These are phyloP conservation scores for Dactylellina drechsleri DNA, from an alignment of 2,329 filamentous ascomycete genomes.

Conservation along the genomic window DNA sequence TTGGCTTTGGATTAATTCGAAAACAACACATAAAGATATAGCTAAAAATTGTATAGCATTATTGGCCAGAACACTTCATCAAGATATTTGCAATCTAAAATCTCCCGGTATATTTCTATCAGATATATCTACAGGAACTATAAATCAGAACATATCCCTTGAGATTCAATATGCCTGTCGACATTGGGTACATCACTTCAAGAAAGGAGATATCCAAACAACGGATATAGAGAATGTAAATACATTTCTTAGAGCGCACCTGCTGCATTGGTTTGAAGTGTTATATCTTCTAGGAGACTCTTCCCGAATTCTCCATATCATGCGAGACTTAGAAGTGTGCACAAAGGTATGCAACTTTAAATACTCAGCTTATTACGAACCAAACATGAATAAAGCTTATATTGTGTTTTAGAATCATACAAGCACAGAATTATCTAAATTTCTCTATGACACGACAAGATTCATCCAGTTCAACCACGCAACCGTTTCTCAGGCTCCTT, in stretches of 20 bases:
- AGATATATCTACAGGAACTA: conserved; percentile 56
- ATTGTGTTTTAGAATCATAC: too few species aligned
- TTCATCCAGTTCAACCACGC: conserved; percentile 22
- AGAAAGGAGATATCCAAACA: neutral
- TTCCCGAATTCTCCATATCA: conserved; percentile 1
- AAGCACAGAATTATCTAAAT: neutral
- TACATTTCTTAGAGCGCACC: conserved; percentile 13
- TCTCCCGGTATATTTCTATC: conserved; percentile 58
- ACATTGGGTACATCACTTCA: conserved; percentile 25
- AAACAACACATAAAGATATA: conserved; percentile 59
- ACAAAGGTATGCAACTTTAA: conserved; percentile 5
- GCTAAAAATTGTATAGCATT: conserved; percentile 61
- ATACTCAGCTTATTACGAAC: too few species aligned
- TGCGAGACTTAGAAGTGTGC: neutral
- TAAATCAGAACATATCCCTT: conserved; percentile 58
- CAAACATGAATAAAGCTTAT: too few species aligned
- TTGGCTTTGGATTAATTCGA: conserved; percentile 62
- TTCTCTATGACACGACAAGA: conserved; percentile 12
- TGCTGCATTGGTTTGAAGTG: conserved; percentile 33
- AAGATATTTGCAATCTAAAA: conserved; percentile 61
- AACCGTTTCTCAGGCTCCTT: conserved; percentile 20
- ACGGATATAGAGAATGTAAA: neutral
- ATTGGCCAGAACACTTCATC: conserved; percentile 60
- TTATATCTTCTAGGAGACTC: conserved; percentile 10
- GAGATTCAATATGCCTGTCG: conserved; percentile 58